Evolutionary conservation across 345 rosid species (phyloP).

Genomic region (Arabidopsis suecica): DNA sequence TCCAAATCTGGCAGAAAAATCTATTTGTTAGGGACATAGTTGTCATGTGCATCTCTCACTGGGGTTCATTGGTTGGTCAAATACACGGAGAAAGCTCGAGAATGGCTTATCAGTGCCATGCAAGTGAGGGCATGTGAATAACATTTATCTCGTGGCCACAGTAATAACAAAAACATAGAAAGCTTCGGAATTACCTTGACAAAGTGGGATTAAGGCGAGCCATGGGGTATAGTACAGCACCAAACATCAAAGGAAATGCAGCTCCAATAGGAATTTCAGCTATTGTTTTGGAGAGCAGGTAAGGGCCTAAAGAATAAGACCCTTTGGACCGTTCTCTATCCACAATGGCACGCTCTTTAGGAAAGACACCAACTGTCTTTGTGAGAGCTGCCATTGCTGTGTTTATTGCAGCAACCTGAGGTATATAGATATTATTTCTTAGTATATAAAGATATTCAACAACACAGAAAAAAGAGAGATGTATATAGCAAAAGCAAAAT

Average conservation of each 20-base stretch:
- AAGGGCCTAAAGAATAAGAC: conserved; percentile 86
- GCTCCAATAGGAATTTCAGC: conserved; percentile 97
- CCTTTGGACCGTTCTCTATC: conserved; percentile 95
- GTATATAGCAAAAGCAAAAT: conserved; percentile 16
- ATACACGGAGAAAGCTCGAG: conserved; percentile 19
- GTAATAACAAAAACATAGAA: conserved; percentile 4
- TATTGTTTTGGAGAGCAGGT: conserved; percentile 87
- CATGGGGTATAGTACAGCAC: conserved; percentile 94
- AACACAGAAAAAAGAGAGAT: background rate
- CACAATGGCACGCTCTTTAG: conserved; percentile 94
- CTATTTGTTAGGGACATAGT: conserved; percentile 26
- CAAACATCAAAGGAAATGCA: conserved; percentile 94
- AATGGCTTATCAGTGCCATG: conserved; percentile 16
- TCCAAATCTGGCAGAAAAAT: conserved; percentile 64
- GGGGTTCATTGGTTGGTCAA: conserved; percentile 12
- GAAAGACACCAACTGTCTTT: conserved; percentile 95
- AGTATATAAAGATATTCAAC: background rate
- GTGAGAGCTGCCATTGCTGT: conserved; percentile 99
- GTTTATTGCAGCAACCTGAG: conserved; percentile 94
- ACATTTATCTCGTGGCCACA: background rate
- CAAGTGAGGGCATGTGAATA: conserved; percentile 4
- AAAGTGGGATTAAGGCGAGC: conserved; percentile 85
- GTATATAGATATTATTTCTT: conserved; percentile 31
- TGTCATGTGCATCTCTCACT: conserved; percentile 2
- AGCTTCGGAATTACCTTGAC: conserved; percentile 57